Conservation (phyloP, 345 rosid genomes). For the Populus nigra region DNA sequence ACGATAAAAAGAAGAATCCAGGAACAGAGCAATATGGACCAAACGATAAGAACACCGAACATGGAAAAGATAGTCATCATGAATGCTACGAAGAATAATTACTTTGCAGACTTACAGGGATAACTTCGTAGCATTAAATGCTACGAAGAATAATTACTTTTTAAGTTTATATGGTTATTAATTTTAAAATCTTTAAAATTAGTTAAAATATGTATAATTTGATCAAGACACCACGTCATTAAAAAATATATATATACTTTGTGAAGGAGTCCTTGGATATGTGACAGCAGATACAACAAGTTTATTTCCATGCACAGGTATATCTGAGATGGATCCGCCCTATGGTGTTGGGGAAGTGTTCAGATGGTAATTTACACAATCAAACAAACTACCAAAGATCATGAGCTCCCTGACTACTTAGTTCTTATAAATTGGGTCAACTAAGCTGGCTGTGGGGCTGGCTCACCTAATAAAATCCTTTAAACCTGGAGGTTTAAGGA, state of each 20-base stretch:
- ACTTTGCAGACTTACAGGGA: constrained; percentile 26
- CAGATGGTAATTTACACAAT: not conserved
- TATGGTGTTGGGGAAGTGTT: not conserved
- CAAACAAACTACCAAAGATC: not conserved
- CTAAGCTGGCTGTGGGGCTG: no score
- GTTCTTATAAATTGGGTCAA: not conserved
- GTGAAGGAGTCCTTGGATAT: constrained; percentile 73
- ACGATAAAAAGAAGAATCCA: constrained; percentile 74
- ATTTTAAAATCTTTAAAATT: no score
- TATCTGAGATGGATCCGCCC: not conserved
- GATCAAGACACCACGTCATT: no score
- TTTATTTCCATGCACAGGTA: not conserved
- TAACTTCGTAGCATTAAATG: no score
- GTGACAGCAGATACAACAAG: not conserved
- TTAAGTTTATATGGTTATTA: no score
- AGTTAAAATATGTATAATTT: no score
- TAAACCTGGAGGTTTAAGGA: not conserved
- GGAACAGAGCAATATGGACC: constrained; percentile 80
- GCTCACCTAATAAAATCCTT: no score
- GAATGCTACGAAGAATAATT: constrained; percentile 66
- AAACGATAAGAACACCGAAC: constrained; percentile 80
- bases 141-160: no score
- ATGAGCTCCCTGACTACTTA: not conserved
- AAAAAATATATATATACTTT: constrained; percentile 17
- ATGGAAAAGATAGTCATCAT: constrained; percentile 76